Evolutionary conservation across 352 stramenopile genomes (phyloP).

Genomic region (Globisporangium recalcitrans): DNA sequence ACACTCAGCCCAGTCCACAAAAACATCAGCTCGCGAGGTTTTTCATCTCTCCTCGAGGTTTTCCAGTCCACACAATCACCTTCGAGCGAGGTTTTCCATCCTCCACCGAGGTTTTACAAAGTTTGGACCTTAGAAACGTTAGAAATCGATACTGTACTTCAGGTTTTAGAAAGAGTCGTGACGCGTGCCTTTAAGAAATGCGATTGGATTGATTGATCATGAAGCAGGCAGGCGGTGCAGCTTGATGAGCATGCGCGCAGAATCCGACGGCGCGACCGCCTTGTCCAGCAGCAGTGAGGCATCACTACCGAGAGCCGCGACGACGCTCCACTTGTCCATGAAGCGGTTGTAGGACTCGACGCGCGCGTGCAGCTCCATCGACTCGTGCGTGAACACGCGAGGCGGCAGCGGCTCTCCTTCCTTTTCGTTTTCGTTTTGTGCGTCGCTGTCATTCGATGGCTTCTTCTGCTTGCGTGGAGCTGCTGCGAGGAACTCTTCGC

Average conservation of each 20-base stretch:
- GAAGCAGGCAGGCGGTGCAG: constrained; percentile 25
- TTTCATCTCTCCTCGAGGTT: background rate
- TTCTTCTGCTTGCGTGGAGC: background rate
- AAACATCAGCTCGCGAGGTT: constrained; percentile 9
- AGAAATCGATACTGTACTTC: background rate
- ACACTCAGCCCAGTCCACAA: constrained; percentile 11
- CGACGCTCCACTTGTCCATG: constrained; percentile 58
- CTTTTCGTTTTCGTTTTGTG: background rate
- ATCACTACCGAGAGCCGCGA: constrained; percentile 19
- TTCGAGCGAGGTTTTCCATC: constrained; percentile 2
- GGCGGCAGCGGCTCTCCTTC: background rate
- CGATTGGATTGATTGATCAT: background rate
- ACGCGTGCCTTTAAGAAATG: background rate
- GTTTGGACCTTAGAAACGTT: background rate
- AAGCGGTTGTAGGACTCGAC: constrained; percentile 64
- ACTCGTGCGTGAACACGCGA: constrained; percentile 43
- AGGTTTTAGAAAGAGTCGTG: constrained; percentile 7
- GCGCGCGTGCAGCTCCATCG: constrained; percentile 31
- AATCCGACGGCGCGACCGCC: constrained; percentile 1
- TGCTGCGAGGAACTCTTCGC: constrained; percentile 21
- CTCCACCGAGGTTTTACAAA: background rate
- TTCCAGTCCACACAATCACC: too few species aligned
- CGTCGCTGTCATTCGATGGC: background rate
- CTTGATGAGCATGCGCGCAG: constrained; percentile 38
- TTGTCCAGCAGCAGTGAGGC: constrained; percentile 34